These are phyloP conservation scores for Bullera alba DNA, from an alignment of 768 basidiomycete genomes.

Conservation along the genomic window DNA sequence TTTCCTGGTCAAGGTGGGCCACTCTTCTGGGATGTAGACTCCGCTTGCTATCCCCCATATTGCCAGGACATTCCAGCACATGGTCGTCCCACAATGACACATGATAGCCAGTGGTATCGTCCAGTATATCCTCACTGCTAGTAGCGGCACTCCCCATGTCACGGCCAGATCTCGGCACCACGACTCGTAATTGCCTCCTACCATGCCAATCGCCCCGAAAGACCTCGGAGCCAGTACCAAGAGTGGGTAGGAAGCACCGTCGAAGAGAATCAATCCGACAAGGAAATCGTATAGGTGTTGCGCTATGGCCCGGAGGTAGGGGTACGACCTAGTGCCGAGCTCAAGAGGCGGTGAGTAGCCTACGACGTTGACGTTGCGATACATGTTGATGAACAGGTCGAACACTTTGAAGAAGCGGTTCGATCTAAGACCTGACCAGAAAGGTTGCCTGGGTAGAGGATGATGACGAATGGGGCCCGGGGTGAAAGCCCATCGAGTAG, in stretches of 20 bases:
- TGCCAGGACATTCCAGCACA: slow-evolving; percentile 1
- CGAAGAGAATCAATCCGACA: slow-evolving; percentile 4
- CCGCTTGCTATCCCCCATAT: slow-evolving; percentile 4
- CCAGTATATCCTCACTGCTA: neutral
- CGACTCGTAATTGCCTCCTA: neutral
- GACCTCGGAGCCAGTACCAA: neutral
- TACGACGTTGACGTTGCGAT: slow-evolving; percentile 2
- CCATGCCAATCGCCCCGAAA: neutral
- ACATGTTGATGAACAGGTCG: slow-evolving; percentile 8
- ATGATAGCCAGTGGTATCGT: neutral
- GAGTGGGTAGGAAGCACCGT: neutral
- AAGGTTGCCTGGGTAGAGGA: slow-evolving; percentile 4
- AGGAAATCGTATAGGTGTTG: slow-evolving; percentile 2
- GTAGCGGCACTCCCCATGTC: slow-evolving; percentile 1
- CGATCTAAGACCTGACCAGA: neutral
- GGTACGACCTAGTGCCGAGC: neutral
- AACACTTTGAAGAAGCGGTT: slow-evolving; percentile 7
- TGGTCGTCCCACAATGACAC: neutral
- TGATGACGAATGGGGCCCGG: slow-evolving; percentile 2
- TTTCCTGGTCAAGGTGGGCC: slow-evolving; percentile 5
- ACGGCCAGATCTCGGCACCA: neutral
- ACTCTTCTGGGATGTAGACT: slow-evolving; percentile 7
- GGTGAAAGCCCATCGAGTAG: slow-evolving; percentile 11
- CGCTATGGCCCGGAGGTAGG: neutral
- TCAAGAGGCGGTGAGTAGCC: slow-evolving; percentile 3